Evolutionary conservation across 176 grass and related monocot genomes (phyloP), one percentile per base, ranked within the genome.

Genomic region (Oryza nivara): DNA sequence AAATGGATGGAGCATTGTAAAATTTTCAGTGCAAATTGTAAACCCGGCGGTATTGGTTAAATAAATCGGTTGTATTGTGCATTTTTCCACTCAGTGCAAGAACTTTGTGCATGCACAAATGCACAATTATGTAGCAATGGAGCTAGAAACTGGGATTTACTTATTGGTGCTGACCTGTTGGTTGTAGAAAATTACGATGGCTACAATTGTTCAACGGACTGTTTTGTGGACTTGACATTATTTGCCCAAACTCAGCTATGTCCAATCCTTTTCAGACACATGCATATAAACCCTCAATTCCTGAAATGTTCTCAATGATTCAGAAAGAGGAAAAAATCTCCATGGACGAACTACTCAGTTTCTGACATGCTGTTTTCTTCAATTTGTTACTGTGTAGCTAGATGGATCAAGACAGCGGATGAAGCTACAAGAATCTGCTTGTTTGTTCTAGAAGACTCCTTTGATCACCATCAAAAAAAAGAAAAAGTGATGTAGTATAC

Each of bases 381-480:
- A 76, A 86, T 87, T 88, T 89, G 78, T 84, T 90, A 88, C 48
- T 92, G 88, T 95, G 93, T 95, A 87, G 93, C 90, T 92, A 91
- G 72, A 84, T 83, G 78, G 88, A 92, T 52, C 88, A 85, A 75
- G 76, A 92, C 74, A 87, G 12, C 1, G 91, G 84, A 61, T 73
- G 88, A 90, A 86, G 88, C 67, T 67, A 84, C 87, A 84, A 68
- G 80, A 88, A 78, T 44, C 86, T 72, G 63, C 70, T 61, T 80
- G 79, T 76, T 85, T 85, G 71, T 85, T 73, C 77, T 85, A 85
- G 52, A 89, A 89, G 82, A 81, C 51, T 70, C 28, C 72, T 34
- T 52, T 88, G 82, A 90, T 78, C 83, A 78, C 73, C 88, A 82
- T 74, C 83, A 86, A 49, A 49, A 49, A 49, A 49, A 14, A 58